Base-by-base conservation (phyloP, 495 filamentous ascomycete genomes). In the Penicillium verhagenii region DNA sequence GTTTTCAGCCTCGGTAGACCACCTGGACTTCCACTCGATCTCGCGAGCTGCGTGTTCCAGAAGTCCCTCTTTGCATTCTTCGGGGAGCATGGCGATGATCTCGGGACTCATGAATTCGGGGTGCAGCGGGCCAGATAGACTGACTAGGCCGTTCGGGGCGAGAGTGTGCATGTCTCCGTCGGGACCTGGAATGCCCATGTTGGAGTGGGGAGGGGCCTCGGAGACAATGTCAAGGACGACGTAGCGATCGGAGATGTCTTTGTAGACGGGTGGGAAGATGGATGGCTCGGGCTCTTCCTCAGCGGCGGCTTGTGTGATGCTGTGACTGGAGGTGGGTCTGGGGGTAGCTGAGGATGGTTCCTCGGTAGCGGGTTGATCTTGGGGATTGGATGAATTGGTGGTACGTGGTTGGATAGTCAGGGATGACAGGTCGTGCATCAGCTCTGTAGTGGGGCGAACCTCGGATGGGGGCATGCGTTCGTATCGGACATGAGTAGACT, bases 401-500 rank as follows among this genome's bases (percentile, higher is more conserved):
- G n/a, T n/a, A n/a, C n/a, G n/a, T n/a, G n/a, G n/a, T n/a, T n/a
- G n/a, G 54, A 72, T 64, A 50, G 50, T 72, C 23, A 78, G 58
- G 0, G 72, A 65, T 1, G 73, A 73, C 65, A 77, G 63, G 45
- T 66, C 65, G 38, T 68, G 61, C 24, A 64, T 66, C 42, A 77
- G 59, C 33, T 64, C 65, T 42, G 51, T 56, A 8, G 71, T 57
- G 13, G 50, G 48, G 50, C 63, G 57, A 1, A 59, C 55, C 25
- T 72, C 71, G 9, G 69, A 51, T 31, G 75, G 65, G 6, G 72
- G 64, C 10, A 91, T 70, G 40, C 85, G 82, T 71, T 92, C 90
- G 79, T 92, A 90, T 49, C 84, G 84, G 8, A 83, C 90, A 65
- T 90, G 89, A 2, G 92, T 93, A 0, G 94, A 91, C 72, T 98